Base-by-base conservation (phyloP, 2,329 filamentous ascomycete species). In the Mycosphaerella arachidis region DNA sequence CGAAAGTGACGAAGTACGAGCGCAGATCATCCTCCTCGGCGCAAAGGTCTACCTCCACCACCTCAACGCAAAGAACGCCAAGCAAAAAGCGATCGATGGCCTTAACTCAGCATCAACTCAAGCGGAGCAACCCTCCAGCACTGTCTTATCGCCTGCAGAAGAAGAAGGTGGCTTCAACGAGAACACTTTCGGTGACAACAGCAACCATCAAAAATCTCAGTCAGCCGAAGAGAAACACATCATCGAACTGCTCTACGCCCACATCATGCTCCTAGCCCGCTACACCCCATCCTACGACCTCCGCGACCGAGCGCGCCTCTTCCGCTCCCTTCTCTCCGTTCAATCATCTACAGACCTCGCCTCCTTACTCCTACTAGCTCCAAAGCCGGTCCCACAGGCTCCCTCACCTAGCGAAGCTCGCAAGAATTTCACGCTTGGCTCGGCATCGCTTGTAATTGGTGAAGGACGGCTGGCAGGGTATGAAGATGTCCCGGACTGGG, bases 11-110 rank as follows among this genome's bases (percentile, higher is more conserved):
- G 81, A 87, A 30, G 92, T 91, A 12, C 96, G 96, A 74, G 83
- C 92, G 60, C 94, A 99, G 73, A 95, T 97, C 64, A 82, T 99
- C 16, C 81, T 99, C 0, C 82, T 99, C 3, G 94, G 90, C 6
- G 93, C 94, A n/a, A 97, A 97, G 72, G 92, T 97, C 1, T 97
- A 97, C 71, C 82, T 97, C 16, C 91, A 97, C 69, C 86, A 95
- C 71, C 76, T 97, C 43, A 91, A 91, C 70, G 82, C 84, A 61
- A 81, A 84, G 70, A 71, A 77, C 63, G 58, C 69, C 10, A 75
- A 74, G 66, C 66, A 68, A 18, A 71, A 71, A 58, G 72, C 72
- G 57, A 43, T 67, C 27, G 52, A 73, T 37, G 66, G 65, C 6
- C 53, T 68, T 8, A 65, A 66, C 27, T 37, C 56, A 24, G 51